These are phyloP conservation scores for Pichia cactophila DNA, from an alignment of 1,139 yeast genomes.

Conservation along the genomic window DNA sequence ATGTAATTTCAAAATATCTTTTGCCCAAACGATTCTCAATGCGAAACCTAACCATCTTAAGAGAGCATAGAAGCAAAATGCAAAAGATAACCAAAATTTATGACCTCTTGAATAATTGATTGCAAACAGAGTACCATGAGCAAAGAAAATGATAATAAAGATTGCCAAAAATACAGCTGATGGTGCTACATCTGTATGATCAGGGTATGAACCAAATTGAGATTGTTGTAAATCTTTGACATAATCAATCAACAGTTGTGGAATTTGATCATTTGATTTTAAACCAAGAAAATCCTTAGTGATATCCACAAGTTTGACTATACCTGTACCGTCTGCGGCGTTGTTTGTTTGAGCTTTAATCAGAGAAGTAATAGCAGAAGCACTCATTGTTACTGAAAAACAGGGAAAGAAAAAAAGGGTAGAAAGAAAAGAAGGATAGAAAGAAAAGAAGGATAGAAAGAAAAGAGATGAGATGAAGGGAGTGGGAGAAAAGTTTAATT, in stretches of 20 bases:
- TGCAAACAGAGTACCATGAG: conserved; percentile 44
- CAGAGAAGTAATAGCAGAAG: conserved; percentile 17
- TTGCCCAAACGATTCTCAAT: conserved; percentile 53
- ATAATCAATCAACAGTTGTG: conserved; percentile 32
- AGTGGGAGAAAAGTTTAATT: background rate
- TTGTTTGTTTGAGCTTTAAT: conserved; percentile 28
- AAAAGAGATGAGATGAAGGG: background rate
- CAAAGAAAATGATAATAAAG: conserved; percentile 41
- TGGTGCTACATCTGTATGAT: conserved; percentile 51
- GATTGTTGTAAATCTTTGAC: conserved; percentile 39
- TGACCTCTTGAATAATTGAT: conserved; percentile 55
- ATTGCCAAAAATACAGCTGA: conserved; percentile 50
- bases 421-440: background rate
- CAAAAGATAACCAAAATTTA: conserved; percentile 50
- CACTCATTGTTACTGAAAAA: conserved; percentile 8
- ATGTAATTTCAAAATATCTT: conserved; percentile 37
- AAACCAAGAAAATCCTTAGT: conserved; percentile 24
- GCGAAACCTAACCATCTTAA: conserved; percentile 55
- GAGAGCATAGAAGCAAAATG: conserved; percentile 46
- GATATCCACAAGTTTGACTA: conserved; percentile 28
- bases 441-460: background rate
- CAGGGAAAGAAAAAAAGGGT: background rate
- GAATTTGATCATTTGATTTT: conserved; percentile 27
- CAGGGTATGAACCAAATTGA: conserved; percentile 64
- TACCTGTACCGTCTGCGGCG: conserved; percentile 50